Evolutionary conservation across 1,284 basidiomycete genomes (phyloP).

Genomic region (Taiwanofungus camphoratus): DNA sequence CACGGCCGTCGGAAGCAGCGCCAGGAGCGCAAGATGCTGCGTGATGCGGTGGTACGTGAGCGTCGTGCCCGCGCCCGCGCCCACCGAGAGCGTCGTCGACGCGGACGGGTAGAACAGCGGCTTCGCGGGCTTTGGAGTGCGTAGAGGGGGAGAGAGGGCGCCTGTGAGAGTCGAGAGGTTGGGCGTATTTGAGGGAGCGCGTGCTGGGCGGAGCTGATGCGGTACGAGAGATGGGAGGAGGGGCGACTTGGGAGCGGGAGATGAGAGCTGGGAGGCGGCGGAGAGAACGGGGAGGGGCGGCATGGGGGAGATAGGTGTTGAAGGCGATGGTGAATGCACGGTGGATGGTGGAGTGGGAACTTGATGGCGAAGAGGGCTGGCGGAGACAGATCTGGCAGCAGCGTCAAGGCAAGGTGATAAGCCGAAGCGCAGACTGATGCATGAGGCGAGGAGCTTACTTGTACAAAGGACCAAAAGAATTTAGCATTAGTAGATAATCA

Average conservation of each 20-base stretch:
- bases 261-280: not conserved
- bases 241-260: constrained; percentile 8
- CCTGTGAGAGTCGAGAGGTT: constrained; percentile 16
- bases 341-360: constrained; percentile 1
- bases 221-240: constrained; percentile 23
- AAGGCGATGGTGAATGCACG: constrained; percentile 4
- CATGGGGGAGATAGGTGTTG: constrained; percentile 5
- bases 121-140: constrained; percentile 8
- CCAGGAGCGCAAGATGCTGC: constrained; percentile 74
- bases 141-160: constrained; percentile 17
- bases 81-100: constrained; percentile 54
- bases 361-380: constrained; percentile 21
- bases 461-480: constrained; percentile 82
- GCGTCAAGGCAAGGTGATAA: not conserved
- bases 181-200: constrained; percentile 6
- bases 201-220: not conserved
- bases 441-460: constrained; percentile 39
- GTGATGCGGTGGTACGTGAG: constrained; percentile 87
- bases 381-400: constrained; percentile 23
- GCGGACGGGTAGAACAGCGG: constrained; percentile 46
- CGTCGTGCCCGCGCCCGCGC: constrained; percentile 61
- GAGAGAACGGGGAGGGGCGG: constrained; percentile 2
- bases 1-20: constrained; percentile 74
- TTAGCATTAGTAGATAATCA: constrained; percentile 87
- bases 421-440: not conserved